phyloP scores from a whole-genome alignment of 2,329 filamentous ascomycete species.

The Plectosphaerella cucumerina region DNA sequence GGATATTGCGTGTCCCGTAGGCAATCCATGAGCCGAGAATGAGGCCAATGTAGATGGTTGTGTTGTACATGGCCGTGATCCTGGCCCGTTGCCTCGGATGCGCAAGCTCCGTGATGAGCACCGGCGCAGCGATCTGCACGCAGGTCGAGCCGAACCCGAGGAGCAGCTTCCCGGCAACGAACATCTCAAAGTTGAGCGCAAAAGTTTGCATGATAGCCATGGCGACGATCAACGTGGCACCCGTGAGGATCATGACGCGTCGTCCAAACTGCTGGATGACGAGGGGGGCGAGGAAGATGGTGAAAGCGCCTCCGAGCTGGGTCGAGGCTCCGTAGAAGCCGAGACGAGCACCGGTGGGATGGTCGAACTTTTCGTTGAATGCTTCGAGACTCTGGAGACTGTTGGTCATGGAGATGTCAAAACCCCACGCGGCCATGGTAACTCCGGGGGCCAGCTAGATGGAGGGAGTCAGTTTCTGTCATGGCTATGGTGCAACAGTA shows the following conservation, averaged over 20 bases:
- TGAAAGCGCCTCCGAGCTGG: slow-evolving; percentile 6
- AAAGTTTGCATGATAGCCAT: slow-evolving; percentile 3
- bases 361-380: slow-evolving; percentile 8
- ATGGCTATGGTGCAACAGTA: too few species aligned
- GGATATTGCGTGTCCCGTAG: neutral
- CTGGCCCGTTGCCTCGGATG: neutral
- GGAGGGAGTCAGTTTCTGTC: neutral
- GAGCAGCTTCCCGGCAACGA: slow-evolving; percentile 1
- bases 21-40: slow-evolving; percentile 5
- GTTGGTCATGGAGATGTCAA: slow-evolving; percentile 9
- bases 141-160: slow-evolving; percentile 2
- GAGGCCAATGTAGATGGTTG: slow-evolving; percentile 8
- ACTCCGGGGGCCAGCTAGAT: neutral
- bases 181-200: slow-evolving; percentile 1
- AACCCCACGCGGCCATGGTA: slow-evolving; percentile 7
- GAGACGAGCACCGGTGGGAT: slow-evolving; percentile 5
- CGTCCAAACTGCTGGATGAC: slow-evolving; percentile 8
- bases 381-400: slow-evolving; percentile 4
- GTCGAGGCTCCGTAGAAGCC: slow-evolving; percentile 8
- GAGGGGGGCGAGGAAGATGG: slow-evolving; percentile 6
- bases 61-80: neutral
- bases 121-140: slow-evolving; percentile 1
- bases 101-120: neutral
- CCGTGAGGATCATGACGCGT: slow-evolving; percentile 2
- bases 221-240: slow-evolving; percentile 3